A percentile compares a stretch with the other conserved stretches of the same genome.
These are phyloP conservation scores for Baorangia bicolor DNA, from an alignment of 768 basidiomycete genomes.

Conservation along the genomic window DNA sequence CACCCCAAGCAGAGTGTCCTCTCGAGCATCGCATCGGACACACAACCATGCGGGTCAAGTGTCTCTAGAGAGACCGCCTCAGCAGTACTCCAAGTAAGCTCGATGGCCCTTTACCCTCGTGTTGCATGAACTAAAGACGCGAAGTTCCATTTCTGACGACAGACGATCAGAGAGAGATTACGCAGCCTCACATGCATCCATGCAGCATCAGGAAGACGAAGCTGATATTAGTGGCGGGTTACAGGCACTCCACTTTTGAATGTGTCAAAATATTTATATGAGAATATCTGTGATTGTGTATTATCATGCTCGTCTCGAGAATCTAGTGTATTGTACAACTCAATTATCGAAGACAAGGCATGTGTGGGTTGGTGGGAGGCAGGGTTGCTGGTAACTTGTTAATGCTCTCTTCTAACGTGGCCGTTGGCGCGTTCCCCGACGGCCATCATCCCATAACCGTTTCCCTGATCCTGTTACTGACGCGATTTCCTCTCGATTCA, in stretches of 20 bases:
- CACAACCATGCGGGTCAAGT: slow-evolving; percentile 20
- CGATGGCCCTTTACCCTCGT: background rate
- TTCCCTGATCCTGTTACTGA: slow-evolving; percentile 31
- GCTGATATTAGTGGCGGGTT: slow-evolving; percentile 24
- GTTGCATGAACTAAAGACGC: slow-evolving; percentile 5
- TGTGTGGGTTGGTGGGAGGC: too few species aligned
- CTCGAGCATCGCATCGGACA: slow-evolving; percentile 29
- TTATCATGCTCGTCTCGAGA: background rate
- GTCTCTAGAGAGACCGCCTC: slow-evolving; percentile 13
- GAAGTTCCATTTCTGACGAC: slow-evolving; percentile 26
- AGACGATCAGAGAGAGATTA: slow-evolving; percentile 25
- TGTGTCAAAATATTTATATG: slow-evolving; percentile 3
- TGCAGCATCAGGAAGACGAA: slow-evolving; percentile 20
- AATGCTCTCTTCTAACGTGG: slow-evolving; percentile 2
- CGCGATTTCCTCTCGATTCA: slow-evolving; percentile 60
- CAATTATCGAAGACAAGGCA: background rate
- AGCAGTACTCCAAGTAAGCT: slow-evolving; percentile 23
- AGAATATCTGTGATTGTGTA: slow-evolving; percentile 2
- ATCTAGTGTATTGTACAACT: slow-evolving; percentile 4
- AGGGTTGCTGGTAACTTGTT: background rate
- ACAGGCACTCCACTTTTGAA: slow-evolving; percentile 25
- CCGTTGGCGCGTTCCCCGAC: background rate
- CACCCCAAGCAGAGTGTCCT: slow-evolving; percentile 22
- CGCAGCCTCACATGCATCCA: slow-evolving; percentile 14
- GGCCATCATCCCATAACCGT: background rate